Evolutionary conservation across 2,329 filamentous ascomycete species (phyloP).

Genomic region (Sporothrix schenckii): DNA sequence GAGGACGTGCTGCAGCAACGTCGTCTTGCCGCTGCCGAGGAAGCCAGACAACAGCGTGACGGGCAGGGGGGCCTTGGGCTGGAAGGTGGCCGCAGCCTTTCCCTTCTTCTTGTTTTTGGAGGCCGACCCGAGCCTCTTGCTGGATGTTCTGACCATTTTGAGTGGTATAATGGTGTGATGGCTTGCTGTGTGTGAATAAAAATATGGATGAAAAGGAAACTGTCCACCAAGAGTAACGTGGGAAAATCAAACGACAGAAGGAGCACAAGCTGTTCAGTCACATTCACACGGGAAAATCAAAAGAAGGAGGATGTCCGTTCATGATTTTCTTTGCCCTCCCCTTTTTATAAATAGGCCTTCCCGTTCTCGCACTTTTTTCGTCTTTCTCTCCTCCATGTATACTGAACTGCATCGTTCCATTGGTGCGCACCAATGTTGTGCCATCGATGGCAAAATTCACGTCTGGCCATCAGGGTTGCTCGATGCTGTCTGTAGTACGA

Average conservation of each 20-base stretch:
- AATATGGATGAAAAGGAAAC: too few species aligned
- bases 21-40: constrained; percentile 68
- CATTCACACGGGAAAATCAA: neutral
- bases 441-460: neutral
- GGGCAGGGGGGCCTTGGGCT: constrained; percentile 6
- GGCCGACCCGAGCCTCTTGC: constrained; percentile 1
- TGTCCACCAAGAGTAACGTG: neutral
- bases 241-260: neutral
- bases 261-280: neutral
- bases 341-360: neutral
- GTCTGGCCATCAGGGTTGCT: constrained; percentile 21
- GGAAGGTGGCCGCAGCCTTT: neutral
- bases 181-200: too few species aligned
- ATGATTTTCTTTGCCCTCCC: neutral
- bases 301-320: neutral
- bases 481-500: neutral
- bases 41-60: constrained; percentile 16
- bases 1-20: constrained; percentile 69
- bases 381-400: neutral
- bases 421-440: neutral
- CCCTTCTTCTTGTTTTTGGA: neutral
- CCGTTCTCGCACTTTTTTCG: neutral
- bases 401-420: neutral
- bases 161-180: neutral
- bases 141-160: constrained; percentile 13